phyloP scores from a whole-genome alignment of 305 asterid genomes.

The Fraxinus baroniana region DNA sequence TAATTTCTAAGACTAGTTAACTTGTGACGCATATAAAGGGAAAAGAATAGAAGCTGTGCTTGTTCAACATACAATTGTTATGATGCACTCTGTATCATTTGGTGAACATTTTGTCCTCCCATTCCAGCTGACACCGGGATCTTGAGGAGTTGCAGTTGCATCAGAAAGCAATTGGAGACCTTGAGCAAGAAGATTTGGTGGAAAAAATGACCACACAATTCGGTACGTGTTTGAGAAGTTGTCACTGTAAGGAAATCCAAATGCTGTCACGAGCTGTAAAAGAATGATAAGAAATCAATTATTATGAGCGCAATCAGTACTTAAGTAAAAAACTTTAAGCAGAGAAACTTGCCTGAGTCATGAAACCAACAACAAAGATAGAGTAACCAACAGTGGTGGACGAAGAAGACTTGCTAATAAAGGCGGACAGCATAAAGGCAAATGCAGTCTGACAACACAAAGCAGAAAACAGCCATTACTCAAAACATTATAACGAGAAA shows the following conservation, averaged over 20 bases:
- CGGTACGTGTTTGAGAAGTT: slow-evolving; percentile 37
- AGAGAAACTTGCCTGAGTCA: slow-evolving; percentile 62
- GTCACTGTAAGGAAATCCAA: slow-evolving; percentile 56
- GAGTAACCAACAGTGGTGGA: slow-evolving; percentile 76
- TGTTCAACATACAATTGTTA: slow-evolving; percentile 54
- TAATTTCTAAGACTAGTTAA: slow-evolving; percentile 11
- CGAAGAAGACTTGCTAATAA: slow-evolving; percentile 77
- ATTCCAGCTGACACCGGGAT: slow-evolving; percentile 80
- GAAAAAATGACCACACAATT: slow-evolving; percentile 74
- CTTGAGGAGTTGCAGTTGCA: slow-evolving; percentile 62
- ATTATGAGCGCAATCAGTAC: slow-evolving; percentile 23
- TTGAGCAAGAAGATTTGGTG: slow-evolving; percentile 80
- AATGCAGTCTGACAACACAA: slow-evolving; percentile 61
- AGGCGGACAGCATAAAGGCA: slow-evolving; percentile 79
- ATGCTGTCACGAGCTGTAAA: slow-evolving; percentile 61
- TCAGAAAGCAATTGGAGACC: slow-evolving; percentile 64
- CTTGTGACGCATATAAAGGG: slow-evolving; percentile 13
- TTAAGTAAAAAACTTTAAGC: slow-evolving; percentile 15
- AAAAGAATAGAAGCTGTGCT: neutral
- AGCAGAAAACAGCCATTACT: slow-evolving; percentile 24
- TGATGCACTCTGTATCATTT: slow-evolving; percentile 52
- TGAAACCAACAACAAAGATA: slow-evolving; percentile 66
- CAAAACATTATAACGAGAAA: slow-evolving; percentile 13
- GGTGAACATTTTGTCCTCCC: slow-evolving; percentile 60
- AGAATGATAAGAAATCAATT: slow-evolving; percentile 19